Base-by-base conservation (phyloP, 305 asterid species). In the Withania somnifera region DNA sequence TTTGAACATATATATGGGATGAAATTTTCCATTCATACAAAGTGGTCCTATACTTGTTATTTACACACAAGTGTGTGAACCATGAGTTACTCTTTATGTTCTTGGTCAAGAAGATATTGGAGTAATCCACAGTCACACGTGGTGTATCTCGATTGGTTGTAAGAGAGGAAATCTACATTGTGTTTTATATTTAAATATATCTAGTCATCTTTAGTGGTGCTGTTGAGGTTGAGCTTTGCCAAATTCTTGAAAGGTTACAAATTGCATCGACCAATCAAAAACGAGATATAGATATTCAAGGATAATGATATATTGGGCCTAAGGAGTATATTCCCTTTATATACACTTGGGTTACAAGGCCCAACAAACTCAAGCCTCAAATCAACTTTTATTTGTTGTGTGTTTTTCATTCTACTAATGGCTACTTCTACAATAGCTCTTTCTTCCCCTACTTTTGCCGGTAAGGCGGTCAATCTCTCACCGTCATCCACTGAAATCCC, bases 371-470 rank as follows among this genome's bases (percentile, higher is more conserved):
- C 58, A 60, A 78, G 67, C 38, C 77, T 4, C 77, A 5, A 67
- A 67, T 11, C 78, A 40, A 36, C 32, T 67, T 24, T 36, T 36
- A n/a, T 67, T 36, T 53, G 19, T 8, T 34, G 76, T 1, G 38
- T 69, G 19, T 67, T 20, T 8, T 38, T 54, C 17, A 19, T 68
- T 68, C 1, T 38, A 38, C 19, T 36, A 42, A 84, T 84, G 84
- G 82, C 79, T 26, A 32, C 86, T 19, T 51, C 76, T 1, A 73
- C 84, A 7, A 84, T 82, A 81, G 87, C 83, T 78, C 83, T 85
- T 15, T 85, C 87, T 0, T 82, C 85, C 66, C 73, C 85, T 7
- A 7, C 81, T 5, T 82, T 85, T 1, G 73, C 56, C 6, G 87
- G 87, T 2, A 77, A 78, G 63, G 85, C 83, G 1, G 78, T 78